Conservation (phyloP, 768 basidiomycete species). For the Sarcomyxa edulis region DNA sequence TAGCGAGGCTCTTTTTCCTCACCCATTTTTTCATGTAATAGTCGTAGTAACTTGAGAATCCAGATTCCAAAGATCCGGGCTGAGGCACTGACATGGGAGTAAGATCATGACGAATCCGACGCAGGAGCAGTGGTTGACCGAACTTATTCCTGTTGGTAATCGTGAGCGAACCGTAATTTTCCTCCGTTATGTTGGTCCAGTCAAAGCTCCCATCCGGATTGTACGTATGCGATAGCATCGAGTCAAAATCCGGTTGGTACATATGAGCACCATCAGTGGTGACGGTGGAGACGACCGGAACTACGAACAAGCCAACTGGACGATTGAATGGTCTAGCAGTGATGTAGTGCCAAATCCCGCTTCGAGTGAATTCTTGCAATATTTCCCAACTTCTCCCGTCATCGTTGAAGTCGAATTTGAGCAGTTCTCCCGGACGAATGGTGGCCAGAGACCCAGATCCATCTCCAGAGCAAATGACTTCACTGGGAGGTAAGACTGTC, state of each 20-base stretch:
- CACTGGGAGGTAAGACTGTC: slow-evolving; percentile 42
- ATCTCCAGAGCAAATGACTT: slow-evolving; percentile 34
- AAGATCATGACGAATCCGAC: slow-evolving; percentile 57
- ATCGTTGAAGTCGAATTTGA: slow-evolving; percentile 39
- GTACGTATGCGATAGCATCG: slow-evolving; percentile 44
- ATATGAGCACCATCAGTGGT: slow-evolving; percentile 16
- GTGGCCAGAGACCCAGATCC: slow-evolving; percentile 27
- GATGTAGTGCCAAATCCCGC: slow-evolving; percentile 57
- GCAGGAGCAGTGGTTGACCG: slow-evolving; percentile 54
- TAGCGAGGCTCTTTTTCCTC: slow-evolving; percentile 34
- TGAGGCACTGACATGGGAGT: slow-evolving; percentile 57
- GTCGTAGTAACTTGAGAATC: slow-evolving; percentile 48
- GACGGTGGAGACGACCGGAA: slow-evolving; percentile 57
- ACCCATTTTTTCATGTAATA: slow-evolving; percentile 56
- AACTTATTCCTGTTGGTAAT: slow-evolving; percentile 49
- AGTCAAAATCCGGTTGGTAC: slow-evolving; percentile 49
- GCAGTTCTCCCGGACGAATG: slow-evolving; percentile 22
- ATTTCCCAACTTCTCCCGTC: slow-evolving; percentile 40
- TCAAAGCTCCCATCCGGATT: slow-evolving; percentile 46
- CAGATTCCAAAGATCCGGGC: slow-evolving; percentile 42
- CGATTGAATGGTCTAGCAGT: slow-evolving; percentile 49
- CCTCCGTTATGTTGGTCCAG: slow-evolving; percentile 49
- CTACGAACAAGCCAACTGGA: slow-evolving; percentile 56
- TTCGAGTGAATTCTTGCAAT: slow-evolving; percentile 64
- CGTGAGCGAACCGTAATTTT: slow-evolving; percentile 44